phyloP scores from a whole-genome alignment of 129 eudicot genomes.

The Gnaphalium uliginosum region DNA sequence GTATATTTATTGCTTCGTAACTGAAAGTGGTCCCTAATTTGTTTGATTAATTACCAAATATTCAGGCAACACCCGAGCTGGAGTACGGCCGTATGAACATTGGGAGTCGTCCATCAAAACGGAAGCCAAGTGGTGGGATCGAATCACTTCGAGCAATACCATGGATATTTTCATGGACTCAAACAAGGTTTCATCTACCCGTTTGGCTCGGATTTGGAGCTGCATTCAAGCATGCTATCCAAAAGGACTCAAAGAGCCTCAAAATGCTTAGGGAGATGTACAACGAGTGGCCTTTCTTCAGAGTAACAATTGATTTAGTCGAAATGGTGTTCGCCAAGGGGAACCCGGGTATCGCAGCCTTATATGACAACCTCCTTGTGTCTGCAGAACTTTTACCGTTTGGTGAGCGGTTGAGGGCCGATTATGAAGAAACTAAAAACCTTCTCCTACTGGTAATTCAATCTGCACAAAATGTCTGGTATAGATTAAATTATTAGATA shows the following conservation, averaged over 20 bases:
- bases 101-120: constrained; percentile 95
- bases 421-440: constrained; percentile 72
- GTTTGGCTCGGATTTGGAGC: constrained; percentile 99
- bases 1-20: no score
- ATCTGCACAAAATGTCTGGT: neutral
- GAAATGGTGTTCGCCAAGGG: constrained; percentile 99
- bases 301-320: constrained; percentile 91
- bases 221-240: constrained; percentile 70
- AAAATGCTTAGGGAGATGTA: constrained; percentile 88
- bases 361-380: constrained; percentile 88
- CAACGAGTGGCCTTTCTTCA: constrained; percentile 94
- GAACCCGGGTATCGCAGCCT: constrained; percentile 84
- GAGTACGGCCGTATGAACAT: constrained; percentile 98
- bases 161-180: constrained; percentile 99
- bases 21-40: no score
- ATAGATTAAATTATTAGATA: neutral
- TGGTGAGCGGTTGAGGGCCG: constrained; percentile 68
- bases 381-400: constrained; percentile 75
- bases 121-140: constrained; percentile 94
- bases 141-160: constrained; percentile 97
- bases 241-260: constrained; percentile 61
- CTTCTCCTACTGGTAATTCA: constrained; percentile 69
- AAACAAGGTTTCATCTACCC: constrained; percentile 95
- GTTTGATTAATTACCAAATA: neutral
- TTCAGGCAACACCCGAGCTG: constrained; percentile 89